phyloP scores from a whole-genome alignment of 108 stramenopile genomes.

The Asterionellopsis glacialis region DNA sequence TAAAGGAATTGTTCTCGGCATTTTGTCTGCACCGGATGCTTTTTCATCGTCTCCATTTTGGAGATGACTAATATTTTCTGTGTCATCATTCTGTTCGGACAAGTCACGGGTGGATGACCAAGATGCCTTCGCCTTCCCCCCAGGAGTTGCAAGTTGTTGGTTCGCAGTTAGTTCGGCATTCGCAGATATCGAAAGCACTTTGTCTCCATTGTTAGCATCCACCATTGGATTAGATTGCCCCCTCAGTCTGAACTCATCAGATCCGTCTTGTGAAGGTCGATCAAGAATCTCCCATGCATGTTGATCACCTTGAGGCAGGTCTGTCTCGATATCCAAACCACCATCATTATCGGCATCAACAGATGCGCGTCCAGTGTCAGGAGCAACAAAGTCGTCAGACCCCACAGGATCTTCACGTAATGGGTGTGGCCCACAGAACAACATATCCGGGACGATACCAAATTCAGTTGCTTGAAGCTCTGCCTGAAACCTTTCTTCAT shows the following conservation, averaged over 20 bases:
- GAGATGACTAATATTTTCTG: too few species aligned
- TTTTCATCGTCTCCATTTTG: too few species aligned
- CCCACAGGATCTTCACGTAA: slow-evolving; percentile 15
- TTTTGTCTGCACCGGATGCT: too few species aligned
- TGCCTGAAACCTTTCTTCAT: slow-evolving; percentile 76
- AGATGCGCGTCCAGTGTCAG: slow-evolving; percentile 48
- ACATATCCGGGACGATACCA: slow-evolving; percentile 72
- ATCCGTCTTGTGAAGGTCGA: slow-evolving; percentile 17
- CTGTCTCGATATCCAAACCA: slow-evolving; percentile 26
- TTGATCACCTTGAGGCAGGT: slow-evolving; percentile 1
- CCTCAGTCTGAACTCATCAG: neutral
- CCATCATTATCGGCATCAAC: slow-evolving; percentile 20
- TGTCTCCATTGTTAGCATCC: neutral
- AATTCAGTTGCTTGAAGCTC: slow-evolving; percentile 87
- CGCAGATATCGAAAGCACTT: too few species aligned
- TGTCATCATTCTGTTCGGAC: too few species aligned
- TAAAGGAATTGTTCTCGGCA: neutral
- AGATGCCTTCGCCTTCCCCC: slow-evolving; percentile 14
- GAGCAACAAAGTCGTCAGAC: slow-evolving; percentile 35
- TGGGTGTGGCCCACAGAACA: slow-evolving; percentile 67
- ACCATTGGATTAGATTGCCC: neutral
- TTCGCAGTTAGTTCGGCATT: too few species aligned
- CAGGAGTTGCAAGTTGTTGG: slow-evolving; percentile 1
- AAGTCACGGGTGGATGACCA: neutral
- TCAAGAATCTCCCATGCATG: slow-evolving; percentile 56